phyloP scores from a whole-genome alignment of 768 basidiomycete species.

The Boletus bicolor region DNA sequence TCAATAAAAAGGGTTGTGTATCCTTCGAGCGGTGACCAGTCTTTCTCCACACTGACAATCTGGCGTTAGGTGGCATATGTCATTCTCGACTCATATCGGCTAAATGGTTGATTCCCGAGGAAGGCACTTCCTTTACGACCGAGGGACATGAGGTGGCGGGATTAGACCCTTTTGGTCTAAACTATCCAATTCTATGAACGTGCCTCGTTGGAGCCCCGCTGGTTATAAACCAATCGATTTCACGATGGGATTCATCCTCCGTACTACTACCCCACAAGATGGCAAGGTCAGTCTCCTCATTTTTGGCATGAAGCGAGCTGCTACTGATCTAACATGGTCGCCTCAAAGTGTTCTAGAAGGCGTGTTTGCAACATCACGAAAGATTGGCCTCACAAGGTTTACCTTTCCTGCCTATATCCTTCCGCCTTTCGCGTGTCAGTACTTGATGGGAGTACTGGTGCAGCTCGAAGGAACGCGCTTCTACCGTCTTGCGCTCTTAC shows the following conservation, averaged over 20 bases:
- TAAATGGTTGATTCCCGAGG: background rate
- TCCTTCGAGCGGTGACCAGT: too few relatives aligned
- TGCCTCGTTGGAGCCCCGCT: background rate
- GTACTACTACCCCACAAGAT: background rate
- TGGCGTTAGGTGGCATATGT: too few relatives aligned
- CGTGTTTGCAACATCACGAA: conserved; percentile 7
- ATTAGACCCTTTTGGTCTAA: background rate
- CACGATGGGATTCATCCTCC: too few relatives aligned
- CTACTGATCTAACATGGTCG: background rate
- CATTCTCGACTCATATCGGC: background rate
- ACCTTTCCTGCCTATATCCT: conserved; percentile 36
- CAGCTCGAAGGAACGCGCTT: conserved; percentile 39
- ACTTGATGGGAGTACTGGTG: conserved; percentile 50
- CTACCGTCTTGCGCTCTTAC: conserved; percentile 48
- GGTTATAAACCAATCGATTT: background rate
- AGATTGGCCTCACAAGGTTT: conserved; percentile 8
- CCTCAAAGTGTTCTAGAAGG: background rate
- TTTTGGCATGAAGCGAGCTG: background rate
- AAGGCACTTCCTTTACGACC: background rate
- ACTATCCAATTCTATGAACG: background rate
- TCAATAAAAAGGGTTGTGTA: too few relatives aligned
- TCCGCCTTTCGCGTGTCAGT: conserved; percentile 44
- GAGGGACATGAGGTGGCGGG: background rate
- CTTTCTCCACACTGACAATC: too few relatives aligned
- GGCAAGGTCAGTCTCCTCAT: background rate